Conservation (phyloP, 139 green algal species). For the Picochlorum sp. region DNA sequence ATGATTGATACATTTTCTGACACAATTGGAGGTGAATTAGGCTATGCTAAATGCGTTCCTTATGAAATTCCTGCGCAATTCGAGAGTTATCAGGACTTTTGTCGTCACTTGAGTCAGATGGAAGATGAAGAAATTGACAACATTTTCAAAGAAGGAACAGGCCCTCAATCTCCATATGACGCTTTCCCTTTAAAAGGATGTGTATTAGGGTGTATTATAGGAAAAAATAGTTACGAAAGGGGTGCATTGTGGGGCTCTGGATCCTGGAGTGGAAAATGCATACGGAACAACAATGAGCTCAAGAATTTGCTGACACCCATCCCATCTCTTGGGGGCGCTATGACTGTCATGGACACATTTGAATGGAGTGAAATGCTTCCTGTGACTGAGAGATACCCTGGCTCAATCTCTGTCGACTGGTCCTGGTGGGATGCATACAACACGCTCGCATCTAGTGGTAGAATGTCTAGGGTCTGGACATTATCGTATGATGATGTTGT, state of each 20-base stretch:
- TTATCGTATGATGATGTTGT: constrained; percentile 11
- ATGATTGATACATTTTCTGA: no score
- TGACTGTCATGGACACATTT: constrained; percentile 12
- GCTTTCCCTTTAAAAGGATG: constrained; percentile 10
- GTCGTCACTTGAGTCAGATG: not conserved
- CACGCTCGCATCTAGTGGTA: not conserved
- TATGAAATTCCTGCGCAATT: not conserved
- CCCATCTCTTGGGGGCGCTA: constrained; percentile 2
- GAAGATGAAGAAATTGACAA: not conserved
- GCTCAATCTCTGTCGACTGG: not conserved
- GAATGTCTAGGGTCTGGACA: constrained; percentile 7
- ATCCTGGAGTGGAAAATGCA: constrained; percentile 13
- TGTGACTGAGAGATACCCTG: not conserved
- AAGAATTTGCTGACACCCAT: constrained; percentile 12
- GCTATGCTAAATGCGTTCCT: no score
- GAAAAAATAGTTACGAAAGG: constrained; percentile 4
- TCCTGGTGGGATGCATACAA: constrained; percentile 12
- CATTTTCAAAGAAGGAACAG: not conserved
- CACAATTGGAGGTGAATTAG: no score
- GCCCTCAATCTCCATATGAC: not conserved
- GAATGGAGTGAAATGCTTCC: constrained; percentile 8
- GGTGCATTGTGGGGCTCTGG: constrained; percentile 2
- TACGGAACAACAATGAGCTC: not conserved
- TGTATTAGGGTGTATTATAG: constrained; percentile 13
- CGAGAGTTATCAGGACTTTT: constrained; percentile 1